Conservation (phyloP, 208 protist genomes). For the Trypanosoma cruzi region DNA sequence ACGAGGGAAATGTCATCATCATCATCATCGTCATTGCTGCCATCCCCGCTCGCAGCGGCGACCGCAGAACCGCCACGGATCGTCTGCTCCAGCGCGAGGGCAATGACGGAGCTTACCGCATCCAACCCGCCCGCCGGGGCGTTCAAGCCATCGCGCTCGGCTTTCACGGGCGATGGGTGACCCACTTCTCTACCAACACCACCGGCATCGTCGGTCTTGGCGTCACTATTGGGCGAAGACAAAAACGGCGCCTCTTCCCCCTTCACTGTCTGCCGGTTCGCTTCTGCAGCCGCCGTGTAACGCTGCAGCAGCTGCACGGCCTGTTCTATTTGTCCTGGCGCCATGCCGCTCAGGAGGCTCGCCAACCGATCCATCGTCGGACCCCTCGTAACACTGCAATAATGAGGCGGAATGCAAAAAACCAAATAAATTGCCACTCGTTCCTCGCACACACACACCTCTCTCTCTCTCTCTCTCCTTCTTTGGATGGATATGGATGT, state of each 20-base stretch:
- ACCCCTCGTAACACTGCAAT: no score
- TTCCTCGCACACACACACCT: background rate
- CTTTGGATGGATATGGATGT: constrained; percentile 11
- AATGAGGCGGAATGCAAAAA: no score
- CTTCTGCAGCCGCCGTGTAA: constrained; percentile 9
- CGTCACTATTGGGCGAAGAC: background rate
- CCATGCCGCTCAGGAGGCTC: constrained; percentile 21
- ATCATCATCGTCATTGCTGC: background rate
- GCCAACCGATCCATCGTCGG: constrained; percentile 32
- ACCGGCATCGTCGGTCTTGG: background rate
- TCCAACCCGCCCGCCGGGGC: no score
- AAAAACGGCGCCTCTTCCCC: background rate
- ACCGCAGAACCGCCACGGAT: no score
- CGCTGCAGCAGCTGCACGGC: constrained; percentile 27
- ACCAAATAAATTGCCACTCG: no score
- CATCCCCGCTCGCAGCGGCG: no score
- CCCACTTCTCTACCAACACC: no score
- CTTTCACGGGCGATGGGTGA: no score
- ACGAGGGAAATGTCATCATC: constrained; percentile 2
- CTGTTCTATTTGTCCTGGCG: constrained; percentile 30
- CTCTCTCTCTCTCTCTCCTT: constrained; percentile 21
- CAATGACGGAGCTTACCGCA: no score
- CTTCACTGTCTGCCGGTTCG: background rate
- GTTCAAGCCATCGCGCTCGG: no score
- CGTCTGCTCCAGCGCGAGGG: no score